Conservation (phyloP, 2,329 filamentous ascomycete species). For the Colletotrichum tamarilloi region DNA sequence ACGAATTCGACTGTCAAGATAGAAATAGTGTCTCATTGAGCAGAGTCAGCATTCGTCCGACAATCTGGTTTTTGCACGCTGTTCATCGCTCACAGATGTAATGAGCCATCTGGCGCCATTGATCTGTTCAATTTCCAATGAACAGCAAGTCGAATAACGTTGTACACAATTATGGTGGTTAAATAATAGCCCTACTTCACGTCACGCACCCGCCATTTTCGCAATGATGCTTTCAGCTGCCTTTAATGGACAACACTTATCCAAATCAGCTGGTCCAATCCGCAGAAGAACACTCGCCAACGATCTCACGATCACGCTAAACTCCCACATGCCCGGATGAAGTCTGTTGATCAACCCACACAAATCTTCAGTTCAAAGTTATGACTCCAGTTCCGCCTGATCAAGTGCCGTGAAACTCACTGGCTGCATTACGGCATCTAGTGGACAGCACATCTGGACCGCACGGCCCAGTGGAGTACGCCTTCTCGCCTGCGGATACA, state of each 20-base stretch:
- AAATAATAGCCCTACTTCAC: too few species aligned
- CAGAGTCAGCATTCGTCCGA: not conserved
- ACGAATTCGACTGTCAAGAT: not conserved
- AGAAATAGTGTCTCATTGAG: not conserved
- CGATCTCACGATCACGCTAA: not conserved
- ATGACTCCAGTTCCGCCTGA: too few species aligned
- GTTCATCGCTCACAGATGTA: not conserved
- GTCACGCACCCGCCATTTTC: not conserved
- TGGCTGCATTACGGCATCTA: not conserved
- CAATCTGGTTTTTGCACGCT: not conserved
- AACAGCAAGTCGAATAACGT: not conserved
- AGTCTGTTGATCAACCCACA: not conserved
- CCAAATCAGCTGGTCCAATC: not conserved
- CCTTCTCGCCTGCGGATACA: not conserved
- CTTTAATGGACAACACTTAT: not conserved
- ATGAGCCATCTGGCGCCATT: not conserved
- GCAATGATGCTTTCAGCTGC: not conserved
- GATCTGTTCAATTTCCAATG: not conserved
- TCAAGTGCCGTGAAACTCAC: not conserved
- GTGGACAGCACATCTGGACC: not conserved
- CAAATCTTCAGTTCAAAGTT: not conserved
- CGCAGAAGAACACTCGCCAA: not conserved
- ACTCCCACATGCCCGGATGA: not conserved
- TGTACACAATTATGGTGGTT: not conserved
- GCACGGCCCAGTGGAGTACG: not conserved